Evolutionary conservation across 805 yeast species (phyloP).

Genomic region (Candida anglica): DNA sequence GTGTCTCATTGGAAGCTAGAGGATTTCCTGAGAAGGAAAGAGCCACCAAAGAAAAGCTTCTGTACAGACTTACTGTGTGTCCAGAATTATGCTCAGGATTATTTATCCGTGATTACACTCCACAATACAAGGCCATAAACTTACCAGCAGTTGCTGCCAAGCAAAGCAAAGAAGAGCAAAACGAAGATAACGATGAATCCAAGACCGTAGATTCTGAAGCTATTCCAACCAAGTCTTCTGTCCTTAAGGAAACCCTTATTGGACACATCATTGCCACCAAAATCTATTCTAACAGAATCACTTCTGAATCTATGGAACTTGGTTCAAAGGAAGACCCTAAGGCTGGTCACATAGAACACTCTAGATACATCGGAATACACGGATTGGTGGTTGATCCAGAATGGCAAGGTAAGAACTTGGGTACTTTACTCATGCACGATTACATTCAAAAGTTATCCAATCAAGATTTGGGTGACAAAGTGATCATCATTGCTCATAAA

Average conservation of each 20-base stretch:
- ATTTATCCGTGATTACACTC: constrained; percentile 66
- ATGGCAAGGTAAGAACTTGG: constrained; percentile 78
- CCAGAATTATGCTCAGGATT: constrained; percentile 91
- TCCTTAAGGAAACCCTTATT: constrained; percentile 59
- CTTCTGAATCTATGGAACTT: constrained; percentile 56
- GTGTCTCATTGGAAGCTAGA: constrained; percentile 53
- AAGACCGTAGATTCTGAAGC: constrained; percentile 27
- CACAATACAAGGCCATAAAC: constrained; percentile 39
- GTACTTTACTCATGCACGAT: constrained; percentile 79
- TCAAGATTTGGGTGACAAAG: constrained; percentile 78
- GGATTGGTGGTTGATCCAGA: constrained; percentile 73
- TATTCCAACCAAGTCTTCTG: constrained; percentile 47
- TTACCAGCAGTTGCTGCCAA: constrained; percentile 37
- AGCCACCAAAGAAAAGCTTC: constrained; percentile 55
- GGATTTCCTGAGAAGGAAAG: constrained; percentile 75
- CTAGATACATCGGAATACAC: constrained; percentile 76
- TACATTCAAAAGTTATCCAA: constrained; percentile 86
- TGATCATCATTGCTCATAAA: constrained; percentile 70
- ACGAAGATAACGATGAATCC: constrained; percentile 24
- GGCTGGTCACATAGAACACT: constrained; percentile 71
- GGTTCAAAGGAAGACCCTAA: constrained; percentile 38
- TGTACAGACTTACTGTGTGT: constrained; percentile 71
- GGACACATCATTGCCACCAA: constrained; percentile 84
- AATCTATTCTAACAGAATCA: constrained; percentile 45
- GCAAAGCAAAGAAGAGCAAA: constrained; percentile 22